These are phyloP conservation scores for Paratinospora sagittata DNA, from an alignment of 164 flowering plant species.

Conservation along the genomic window DNA sequence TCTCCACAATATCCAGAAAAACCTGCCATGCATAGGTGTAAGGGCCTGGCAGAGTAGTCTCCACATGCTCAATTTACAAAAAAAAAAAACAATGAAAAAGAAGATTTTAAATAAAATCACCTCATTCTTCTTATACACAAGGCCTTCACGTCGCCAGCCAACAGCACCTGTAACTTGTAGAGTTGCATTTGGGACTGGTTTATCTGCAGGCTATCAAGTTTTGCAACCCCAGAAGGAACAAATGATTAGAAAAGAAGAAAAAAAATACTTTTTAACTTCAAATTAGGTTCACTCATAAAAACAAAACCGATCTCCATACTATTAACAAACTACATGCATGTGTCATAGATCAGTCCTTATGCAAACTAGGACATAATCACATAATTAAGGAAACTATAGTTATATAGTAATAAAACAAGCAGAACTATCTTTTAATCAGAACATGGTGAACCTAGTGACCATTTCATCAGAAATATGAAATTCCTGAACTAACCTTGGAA, in stretches of 20 bases:
- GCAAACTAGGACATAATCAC: neutral
- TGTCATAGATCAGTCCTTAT: neutral
- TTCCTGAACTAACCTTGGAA: conserved; percentile 60
- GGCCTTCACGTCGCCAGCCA: conserved; percentile 99
- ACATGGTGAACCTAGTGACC: neutral
- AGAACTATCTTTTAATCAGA: neutral
- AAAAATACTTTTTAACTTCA: neutral
- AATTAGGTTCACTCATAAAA: neutral
- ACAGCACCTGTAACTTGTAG: conserved; percentile 99
- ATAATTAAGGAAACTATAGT: neutral
- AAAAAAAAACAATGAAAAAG: neutral
- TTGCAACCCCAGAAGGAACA: conserved; percentile 5
- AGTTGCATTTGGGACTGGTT: conserved; percentile 97
- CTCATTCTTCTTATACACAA: conserved; percentile 94
- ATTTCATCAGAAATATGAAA: neutral
- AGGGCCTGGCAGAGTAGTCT: conserved; percentile 5
- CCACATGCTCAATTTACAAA: neutral
- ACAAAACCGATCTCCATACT: neutral
- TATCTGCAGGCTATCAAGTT: conserved; percentile 59
- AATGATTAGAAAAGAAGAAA: conserved; percentile 5
- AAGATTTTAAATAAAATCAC: conserved; percentile 24
- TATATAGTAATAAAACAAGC: neutral
- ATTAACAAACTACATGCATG: neutral
- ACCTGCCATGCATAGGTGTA: conserved; percentile 44
- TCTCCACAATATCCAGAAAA: conserved; percentile 96